phyloP scores from a whole-genome alignment of 345 rosid genomes.

The Camelina hispida region DNA sequence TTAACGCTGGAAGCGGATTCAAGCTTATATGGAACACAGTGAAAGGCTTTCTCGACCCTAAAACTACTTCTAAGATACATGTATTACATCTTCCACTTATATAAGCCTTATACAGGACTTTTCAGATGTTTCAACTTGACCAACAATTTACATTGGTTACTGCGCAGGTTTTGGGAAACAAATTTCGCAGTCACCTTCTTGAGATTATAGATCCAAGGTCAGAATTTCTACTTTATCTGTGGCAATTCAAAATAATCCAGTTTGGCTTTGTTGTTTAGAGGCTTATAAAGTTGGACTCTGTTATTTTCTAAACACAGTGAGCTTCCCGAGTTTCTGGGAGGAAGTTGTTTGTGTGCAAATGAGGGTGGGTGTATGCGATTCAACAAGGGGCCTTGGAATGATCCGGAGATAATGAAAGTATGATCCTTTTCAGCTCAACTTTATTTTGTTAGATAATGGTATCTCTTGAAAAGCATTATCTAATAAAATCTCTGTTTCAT shows the following conservation, averaged over 20 bases:
- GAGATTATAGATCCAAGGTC: constrained; percentile 87
- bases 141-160: constrained; percentile 30
- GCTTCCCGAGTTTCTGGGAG: constrained; percentile 96
- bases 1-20: constrained; percentile 90
- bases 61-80: constrained; percentile 87
- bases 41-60: constrained; percentile 91
- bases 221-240: constrained; percentile 31
- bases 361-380: constrained; percentile 87
- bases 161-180: constrained; percentile 81
- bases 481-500: constrained; percentile 32
- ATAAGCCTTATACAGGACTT: constrained; percentile 9
- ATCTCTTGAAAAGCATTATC: constrained; percentile 4
- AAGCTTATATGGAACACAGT: constrained; percentile 85
- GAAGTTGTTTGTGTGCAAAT: constrained; percentile 75
- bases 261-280: constrained; percentile 17
- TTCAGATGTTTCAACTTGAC: constrained; percentile 36
- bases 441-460: constrained; percentile 1
- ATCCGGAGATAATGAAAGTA: constrained; percentile 87
- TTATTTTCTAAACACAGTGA: constrained; percentile 57
- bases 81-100: constrained; percentile 46
- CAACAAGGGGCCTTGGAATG: constrained; percentile 94
- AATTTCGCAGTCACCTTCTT: constrained; percentile 68
- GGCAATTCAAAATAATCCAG: not conserved
- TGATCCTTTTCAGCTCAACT: constrained; percentile 30
- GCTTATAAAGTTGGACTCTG: constrained; percentile 16